phyloP scores from a whole-genome alignment of 768 basidiomycete genomes.

The Auricularia sp. region DNA sequence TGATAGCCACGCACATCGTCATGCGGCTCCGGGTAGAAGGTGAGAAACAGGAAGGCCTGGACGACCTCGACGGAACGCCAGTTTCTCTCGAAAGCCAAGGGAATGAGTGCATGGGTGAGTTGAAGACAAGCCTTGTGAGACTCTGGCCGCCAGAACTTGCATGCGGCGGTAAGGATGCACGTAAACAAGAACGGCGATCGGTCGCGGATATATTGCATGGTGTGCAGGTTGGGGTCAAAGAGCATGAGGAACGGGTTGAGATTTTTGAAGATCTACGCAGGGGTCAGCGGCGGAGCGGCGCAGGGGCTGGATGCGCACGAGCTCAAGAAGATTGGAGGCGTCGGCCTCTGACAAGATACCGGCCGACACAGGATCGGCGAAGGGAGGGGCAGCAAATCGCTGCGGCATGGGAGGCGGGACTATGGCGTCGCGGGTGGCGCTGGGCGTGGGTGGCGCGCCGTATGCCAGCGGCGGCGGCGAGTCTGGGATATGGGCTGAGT shows the following conservation, averaged over 20 bases:
- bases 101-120: constrained; percentile 63
- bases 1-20: constrained; percentile 47
- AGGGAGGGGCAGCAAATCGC: constrained; percentile 9
- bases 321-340: constrained; percentile 63
- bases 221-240: constrained; percentile 81
- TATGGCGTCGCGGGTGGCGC: background rate
- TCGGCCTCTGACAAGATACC: constrained; percentile 62
- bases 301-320: constrained; percentile 11
- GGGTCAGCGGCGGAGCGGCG: background rate
- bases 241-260: constrained; percentile 85
- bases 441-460: too few species aligned
- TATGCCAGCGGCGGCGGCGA: background rate
- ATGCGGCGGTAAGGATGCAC: constrained; percentile 70
- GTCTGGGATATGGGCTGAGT: background rate
- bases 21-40: constrained; percentile 83
- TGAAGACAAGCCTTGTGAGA: constrained; percentile 58
- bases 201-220: constrained; percentile 65
- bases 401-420: background rate
- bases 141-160: constrained; percentile 71
- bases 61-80: constrained; percentile 79
- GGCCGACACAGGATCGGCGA: constrained; percentile 60
- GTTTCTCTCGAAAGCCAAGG: constrained; percentile 67
- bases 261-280: constrained; percentile 50
- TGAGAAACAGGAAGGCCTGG: constrained; percentile 80
- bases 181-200: constrained; percentile 80